Conservation (phyloP, 129 eudicot species). For the Pittosporum tobira region DNA sequence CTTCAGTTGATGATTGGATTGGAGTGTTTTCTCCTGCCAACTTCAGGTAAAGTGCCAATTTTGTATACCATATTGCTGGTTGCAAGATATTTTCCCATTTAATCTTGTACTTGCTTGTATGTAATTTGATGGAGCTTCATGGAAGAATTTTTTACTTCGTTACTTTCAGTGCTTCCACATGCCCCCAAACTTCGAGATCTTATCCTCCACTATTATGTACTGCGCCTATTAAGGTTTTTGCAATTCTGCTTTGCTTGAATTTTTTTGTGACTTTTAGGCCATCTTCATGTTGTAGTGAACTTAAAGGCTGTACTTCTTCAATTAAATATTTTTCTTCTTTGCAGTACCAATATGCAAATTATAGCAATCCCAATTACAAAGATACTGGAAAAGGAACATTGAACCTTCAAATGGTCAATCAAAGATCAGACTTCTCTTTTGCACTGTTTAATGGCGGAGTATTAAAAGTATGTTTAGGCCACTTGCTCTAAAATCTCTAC, state of each 20-base stretch:
- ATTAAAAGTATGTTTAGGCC: slow-evolving; percentile 37
- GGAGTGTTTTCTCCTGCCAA: slow-evolving; percentile 95
- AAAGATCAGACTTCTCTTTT: slow-evolving; percentile 69
- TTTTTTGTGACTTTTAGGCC: background rate
- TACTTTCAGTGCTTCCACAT: slow-evolving; percentile 53
- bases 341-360: slow-evolving; percentile 91
- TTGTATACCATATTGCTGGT: background rate
- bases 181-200: slow-evolving; percentile 50
- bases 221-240: slow-evolving; percentile 84
- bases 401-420: slow-evolving; percentile 83
- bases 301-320: background rate
- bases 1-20: slow-evolving; percentile 78
- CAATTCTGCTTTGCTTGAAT: slow-evolving; percentile 8
- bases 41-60: slow-evolving; percentile 46
- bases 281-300: background rate
- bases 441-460: slow-evolving; percentile 89
- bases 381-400: slow-evolving; percentile 58
- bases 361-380: slow-evolving; percentile 53
- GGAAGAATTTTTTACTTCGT: background rate
- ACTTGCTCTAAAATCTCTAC: background rate
- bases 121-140: slow-evolving; percentile 1
- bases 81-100: background rate
- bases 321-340: slow-evolving; percentile 14
- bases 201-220: slow-evolving; percentile 67
- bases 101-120: background rate